Conservation (phyloP, 495 filamentous ascomycete genomes). For the Aspergillus saccharolyticus region DNA sequence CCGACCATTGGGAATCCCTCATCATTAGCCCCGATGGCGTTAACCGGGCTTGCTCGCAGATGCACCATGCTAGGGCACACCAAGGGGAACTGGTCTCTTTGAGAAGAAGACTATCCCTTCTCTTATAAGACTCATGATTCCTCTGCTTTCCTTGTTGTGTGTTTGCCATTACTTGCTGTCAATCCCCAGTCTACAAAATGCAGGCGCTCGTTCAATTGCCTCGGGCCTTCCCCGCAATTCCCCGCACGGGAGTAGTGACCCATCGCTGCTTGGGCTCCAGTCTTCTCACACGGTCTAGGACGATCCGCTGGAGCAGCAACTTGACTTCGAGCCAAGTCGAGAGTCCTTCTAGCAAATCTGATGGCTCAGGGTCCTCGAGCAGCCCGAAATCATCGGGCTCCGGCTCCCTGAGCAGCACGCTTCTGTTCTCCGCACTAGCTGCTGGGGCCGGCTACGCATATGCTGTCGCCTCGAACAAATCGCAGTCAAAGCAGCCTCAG, state of each 20-base stretch:
- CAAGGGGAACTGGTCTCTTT: not conserved
- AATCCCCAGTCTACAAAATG: constrained; percentile 18
- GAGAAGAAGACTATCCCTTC: not conserved
- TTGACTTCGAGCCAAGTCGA: not conserved
- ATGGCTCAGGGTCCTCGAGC: constrained; percentile 15
- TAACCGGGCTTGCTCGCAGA: not conserved
- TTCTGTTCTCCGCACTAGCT: constrained; percentile 32
- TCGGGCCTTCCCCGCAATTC: constrained; percentile 27
- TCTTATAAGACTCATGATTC: no score
- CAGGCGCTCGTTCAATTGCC: constrained; percentile 18
- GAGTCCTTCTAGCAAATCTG: constrained; percentile 9
- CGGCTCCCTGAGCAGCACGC: constrained; percentile 29
- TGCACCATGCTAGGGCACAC: not conserved
- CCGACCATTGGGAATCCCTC: constrained; percentile 20
- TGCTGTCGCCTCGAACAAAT: constrained; percentile 20
- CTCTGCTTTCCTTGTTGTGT: no score
- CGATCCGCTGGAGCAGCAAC: constrained; percentile 21
- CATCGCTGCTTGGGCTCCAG: constrained; percentile 21
- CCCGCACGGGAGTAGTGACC: constrained; percentile 17
- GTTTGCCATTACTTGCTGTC: no score
- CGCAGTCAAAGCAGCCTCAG: constrained; percentile 20
- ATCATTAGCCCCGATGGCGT: constrained; percentile 18
- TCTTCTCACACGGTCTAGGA: constrained; percentile 6
- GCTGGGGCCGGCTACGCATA: constrained; percentile 36
- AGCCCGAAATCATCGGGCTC: constrained; percentile 12